A percentile compares a stretch with the other conserved stretches of the same genome.
These are phyloP conservation scores for Posidonia australis DNA, from an alignment of 106 monocot genomes.

Conservation along the genomic window DNA sequence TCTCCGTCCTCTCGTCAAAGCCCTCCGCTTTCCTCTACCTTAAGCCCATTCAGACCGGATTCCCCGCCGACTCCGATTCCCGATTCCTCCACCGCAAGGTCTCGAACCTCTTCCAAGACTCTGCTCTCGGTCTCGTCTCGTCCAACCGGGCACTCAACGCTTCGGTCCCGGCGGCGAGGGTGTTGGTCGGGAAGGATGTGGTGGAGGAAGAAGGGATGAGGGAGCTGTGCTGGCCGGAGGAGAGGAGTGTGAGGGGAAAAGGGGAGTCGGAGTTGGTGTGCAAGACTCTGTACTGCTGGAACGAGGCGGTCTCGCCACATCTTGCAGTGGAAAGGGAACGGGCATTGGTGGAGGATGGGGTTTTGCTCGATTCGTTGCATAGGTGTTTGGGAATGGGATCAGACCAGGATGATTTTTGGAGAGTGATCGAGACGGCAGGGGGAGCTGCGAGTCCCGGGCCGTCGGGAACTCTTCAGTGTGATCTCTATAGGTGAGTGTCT, in stretches of 20 bases:
- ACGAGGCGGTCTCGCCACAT: constrained; percentile 71
- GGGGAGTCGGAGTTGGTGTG: constrained; percentile 37
- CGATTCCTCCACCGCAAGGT: constrained; percentile 55
- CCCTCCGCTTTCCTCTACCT: constrained; percentile 53
- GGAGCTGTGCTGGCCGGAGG: constrained; percentile 31
- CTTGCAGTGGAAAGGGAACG: constrained; percentile 79
- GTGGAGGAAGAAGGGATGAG: constrained; percentile 8
- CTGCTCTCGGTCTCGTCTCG: constrained; percentile 24
- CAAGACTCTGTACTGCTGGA: constrained; percentile 79
- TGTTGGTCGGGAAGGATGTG: constrained; percentile 4
- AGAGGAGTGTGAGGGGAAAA: constrained; percentile 18
- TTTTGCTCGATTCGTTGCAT: constrained; percentile 35
- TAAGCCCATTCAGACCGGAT: constrained; percentile 93
- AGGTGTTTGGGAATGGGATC: constrained; percentile 17
- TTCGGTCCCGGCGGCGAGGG: constrained; percentile 28
- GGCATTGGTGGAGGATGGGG: constrained; percentile 45
- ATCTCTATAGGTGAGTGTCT: constrained; percentile 66
- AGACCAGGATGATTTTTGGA: constrained; percentile 28
- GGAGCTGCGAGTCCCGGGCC: constrained; percentile 93
- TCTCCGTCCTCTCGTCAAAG: constrained; percentile 34
- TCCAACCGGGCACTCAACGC: constrained; percentile 45
- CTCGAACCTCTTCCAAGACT: constrained; percentile 25
- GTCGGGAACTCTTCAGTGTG: constrained; percentile 91
- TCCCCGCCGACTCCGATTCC: constrained; percentile 78
- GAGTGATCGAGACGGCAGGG: constrained; percentile 79